phyloP scores from a whole-genome alignment of 495 filamentous ascomycete species.

The Platismatia glauca region DNA sequence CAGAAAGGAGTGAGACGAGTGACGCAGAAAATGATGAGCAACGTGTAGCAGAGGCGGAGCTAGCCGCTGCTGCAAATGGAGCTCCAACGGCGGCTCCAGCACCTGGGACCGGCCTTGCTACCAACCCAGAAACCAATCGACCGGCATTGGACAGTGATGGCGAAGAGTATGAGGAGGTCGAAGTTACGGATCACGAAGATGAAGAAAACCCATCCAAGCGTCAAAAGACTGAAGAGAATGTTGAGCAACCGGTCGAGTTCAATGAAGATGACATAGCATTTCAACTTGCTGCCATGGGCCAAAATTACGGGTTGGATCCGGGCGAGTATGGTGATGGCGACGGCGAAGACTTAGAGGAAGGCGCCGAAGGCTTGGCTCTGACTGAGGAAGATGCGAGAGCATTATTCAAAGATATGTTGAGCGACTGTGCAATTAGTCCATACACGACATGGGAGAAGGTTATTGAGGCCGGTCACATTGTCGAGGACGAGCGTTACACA shows the following conservation, averaged over 20 bases:
- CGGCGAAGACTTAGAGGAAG: slow-evolving; percentile 60
- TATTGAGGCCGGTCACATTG: slow-evolving; percentile 69
- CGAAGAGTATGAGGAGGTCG: slow-evolving; percentile 81
- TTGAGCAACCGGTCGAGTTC: slow-evolving; percentile 66
- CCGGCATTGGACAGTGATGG: slow-evolving; percentile 34
- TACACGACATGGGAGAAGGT: slow-evolving; percentile 88
- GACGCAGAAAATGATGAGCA: slow-evolving; percentile 27
- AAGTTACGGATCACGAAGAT: slow-evolving; percentile 65
- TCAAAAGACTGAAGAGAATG: slow-evolving; percentile 47
- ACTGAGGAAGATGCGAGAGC: slow-evolving; percentile 59
- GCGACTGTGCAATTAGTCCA: slow-evolving; percentile 72
- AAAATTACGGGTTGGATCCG: slow-evolving; percentile 63
- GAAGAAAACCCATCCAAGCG: slow-evolving; percentile 53
- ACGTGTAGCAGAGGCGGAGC: slow-evolving; percentile 26
- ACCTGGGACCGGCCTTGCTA: background rate
- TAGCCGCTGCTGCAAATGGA: slow-evolving; percentile 8
- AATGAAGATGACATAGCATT: slow-evolving; percentile 92
- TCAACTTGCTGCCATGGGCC: slow-evolving; percentile 79
- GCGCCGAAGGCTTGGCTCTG: slow-evolving; percentile 55
- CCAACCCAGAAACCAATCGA: slow-evolving; percentile 6
- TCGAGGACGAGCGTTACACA: slow-evolving; percentile 81
- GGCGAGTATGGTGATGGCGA: slow-evolving; percentile 61
- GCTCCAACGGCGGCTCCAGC: slow-evolving; percentile 12
- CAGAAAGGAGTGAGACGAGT: slow-evolving; percentile 29
- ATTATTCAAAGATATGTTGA: slow-evolving; percentile 77